Evolutionary conservation across 2,329 filamentous ascomycete genomes (phyloP).

Genomic region (Elsinoe necatrix): DNA sequence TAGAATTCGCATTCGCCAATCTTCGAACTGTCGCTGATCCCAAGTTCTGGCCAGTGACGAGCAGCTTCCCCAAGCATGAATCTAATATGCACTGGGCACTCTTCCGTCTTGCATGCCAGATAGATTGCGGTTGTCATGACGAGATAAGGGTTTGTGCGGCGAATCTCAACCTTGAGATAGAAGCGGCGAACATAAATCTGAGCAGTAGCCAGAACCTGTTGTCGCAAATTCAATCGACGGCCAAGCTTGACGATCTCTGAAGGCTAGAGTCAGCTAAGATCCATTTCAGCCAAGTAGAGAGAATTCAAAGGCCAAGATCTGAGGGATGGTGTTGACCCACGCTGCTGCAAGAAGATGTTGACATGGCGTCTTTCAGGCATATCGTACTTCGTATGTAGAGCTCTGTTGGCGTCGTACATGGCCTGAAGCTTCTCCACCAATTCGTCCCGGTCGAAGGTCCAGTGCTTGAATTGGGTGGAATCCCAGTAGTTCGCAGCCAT

Average conservation of each 20-base stretch:
- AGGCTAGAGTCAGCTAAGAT: neutral
- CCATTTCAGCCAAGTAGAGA: too few species aligned
- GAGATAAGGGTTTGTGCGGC: slow-evolving; percentile 86
- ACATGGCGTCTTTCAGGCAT: slow-evolving; percentile 74
- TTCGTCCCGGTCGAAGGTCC: slow-evolving; percentile 81
- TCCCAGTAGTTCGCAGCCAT: slow-evolving; percentile 98
- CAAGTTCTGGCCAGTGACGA: slow-evolving; percentile 73
- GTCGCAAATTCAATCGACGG: slow-evolving; percentile 73
- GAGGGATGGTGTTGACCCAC: slow-evolving; percentile 42
- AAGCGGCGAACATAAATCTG: slow-evolving; percentile 93
- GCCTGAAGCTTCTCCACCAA: slow-evolving; percentile 65
- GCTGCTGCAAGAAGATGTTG: slow-evolving; percentile 86
- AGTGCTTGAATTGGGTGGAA: slow-evolving; percentile 81
- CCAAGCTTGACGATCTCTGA: slow-evolving; percentile 73
- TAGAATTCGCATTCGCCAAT: slow-evolving; percentile 92
- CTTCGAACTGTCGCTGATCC: slow-evolving; percentile 68
- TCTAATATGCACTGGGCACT: slow-evolving; percentile 91
- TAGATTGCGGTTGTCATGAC: slow-evolving; percentile 91
- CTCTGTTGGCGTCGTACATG: slow-evolving; percentile 63
- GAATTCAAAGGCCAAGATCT: neutral
- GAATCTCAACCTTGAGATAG: slow-evolving; percentile 83
- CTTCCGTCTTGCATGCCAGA: slow-evolving; percentile 95
- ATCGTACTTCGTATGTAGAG: slow-evolving; percentile 67
- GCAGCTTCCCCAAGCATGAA: slow-evolving; percentile 81
- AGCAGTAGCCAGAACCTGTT: slow-evolving; percentile 88